Evolutionary conservation across 805 yeast genomes (phyloP), one percentile per base, ranked within the genome.

Genomic region (Zygosaccharomyces bailii): DNA sequence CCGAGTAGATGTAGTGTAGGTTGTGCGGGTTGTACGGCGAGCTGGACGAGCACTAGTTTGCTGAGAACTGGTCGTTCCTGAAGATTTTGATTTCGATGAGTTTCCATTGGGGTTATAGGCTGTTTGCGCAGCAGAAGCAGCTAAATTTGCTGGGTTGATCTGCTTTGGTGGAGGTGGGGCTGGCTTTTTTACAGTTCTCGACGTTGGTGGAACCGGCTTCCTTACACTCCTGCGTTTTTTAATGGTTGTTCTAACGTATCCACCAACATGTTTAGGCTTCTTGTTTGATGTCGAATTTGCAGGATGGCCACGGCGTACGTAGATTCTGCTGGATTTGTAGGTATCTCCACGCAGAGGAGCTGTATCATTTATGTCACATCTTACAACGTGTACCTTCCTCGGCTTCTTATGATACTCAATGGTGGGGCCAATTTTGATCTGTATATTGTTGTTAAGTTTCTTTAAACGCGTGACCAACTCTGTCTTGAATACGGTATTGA

Each of bases 321-420:
- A 80, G 19, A 93, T 90, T 0, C 86, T 79, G 50, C 95, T 86
- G 3, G 96, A 87, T 69, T 93, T 93, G 71, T 93, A 93, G 8
- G 69, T 48, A 63, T 93, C 98, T 34, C 85, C 73, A 51, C 76
- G 62, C 8, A 55, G 57, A 8, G 95, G 95, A 21, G 84, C 82
- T n/a, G 78, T 60, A 9, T 72, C 73, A 37, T 83, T 84, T 32
- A 74, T 63, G 41, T 74, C 78, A 58, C 84, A 79, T 63, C 86
- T 89, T 53, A 93, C 84, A 6, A 75, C 63, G 49, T 89, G 93
- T 19, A 72, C 59, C 63, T 79, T 82, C 2, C 95, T 95, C 1
- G 96, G 88, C 63, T 93, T 93, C 75, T 91, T 93, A 67, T 84
- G 86, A 66, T 93, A 93, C 49, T 78, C 76, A 46, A 93, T 76